A percentile compares a stretch with the other conserved stretches of the same genome.
phyloP scores from a whole-genome alignment of 768 basidiomycete genomes.

The Suillus subalutaceus region DNA sequence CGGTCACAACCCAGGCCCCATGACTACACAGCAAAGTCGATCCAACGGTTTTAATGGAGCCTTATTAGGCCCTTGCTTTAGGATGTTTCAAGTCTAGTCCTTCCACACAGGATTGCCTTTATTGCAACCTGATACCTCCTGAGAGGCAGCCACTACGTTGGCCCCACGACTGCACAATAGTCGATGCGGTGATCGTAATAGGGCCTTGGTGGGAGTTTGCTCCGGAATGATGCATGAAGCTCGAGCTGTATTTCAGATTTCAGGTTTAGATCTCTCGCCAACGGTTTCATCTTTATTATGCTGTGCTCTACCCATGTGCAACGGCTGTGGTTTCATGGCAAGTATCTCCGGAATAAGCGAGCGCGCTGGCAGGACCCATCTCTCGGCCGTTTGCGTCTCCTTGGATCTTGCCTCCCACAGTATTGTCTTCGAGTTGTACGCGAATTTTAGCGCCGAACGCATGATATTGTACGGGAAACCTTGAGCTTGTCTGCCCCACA shows the following conservation, averaged over 20 bases:
- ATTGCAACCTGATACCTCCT: neutral
- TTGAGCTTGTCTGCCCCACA: neutral
- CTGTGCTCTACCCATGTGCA: neutral
- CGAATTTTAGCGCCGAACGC: neutral
- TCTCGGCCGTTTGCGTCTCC: neutral
- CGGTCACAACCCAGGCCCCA: neutral
- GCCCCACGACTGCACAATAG: neutral
- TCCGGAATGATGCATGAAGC: neutral
- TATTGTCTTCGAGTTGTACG: neutral
- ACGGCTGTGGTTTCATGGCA: neutral
- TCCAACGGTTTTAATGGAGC: neutral
- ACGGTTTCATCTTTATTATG: slow-evolving; percentile 3
- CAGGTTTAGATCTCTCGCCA: neutral
- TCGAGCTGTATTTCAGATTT: neutral
- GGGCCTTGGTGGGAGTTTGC: neutral
- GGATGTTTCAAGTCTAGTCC: neutral
- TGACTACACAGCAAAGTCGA: neutral
- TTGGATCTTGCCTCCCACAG: neutral
- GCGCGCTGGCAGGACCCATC: neutral
- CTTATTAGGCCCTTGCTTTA: neutral
- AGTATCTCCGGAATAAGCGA: neutral
- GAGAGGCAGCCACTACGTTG: neutral
- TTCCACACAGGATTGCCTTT: neutral
- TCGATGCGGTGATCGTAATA: neutral
- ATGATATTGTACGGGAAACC: neutral